phyloP scores from a whole-genome alignment of 495 filamentous ascomycete genomes.

The Lichenothelia convexa region DNA sequence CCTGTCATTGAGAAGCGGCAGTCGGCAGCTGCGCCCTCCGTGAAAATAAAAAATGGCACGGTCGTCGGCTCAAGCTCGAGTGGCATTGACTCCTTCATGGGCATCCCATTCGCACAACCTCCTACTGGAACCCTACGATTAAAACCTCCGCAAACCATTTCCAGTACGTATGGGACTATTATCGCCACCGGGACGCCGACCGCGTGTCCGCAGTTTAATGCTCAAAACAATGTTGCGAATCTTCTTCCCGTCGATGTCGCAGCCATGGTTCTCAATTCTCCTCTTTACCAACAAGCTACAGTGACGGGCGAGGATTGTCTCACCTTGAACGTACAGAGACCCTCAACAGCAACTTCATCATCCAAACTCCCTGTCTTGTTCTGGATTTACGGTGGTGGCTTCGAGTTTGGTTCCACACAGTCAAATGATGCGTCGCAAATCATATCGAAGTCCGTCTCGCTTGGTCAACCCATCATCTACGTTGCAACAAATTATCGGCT shows the following conservation, averaged over 20 bases:
- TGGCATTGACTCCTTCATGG: slow-evolving; percentile 30
- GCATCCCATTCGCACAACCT: slow-evolving; percentile 45
- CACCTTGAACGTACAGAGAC: slow-evolving; percentile 41
- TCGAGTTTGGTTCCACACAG: slow-evolving; percentile 39
- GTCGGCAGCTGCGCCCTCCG: neutral
- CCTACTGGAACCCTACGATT: slow-evolving; percentile 39
- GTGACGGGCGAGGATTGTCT: slow-evolving; percentile 41
- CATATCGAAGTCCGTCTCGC: slow-evolving; percentile 23
- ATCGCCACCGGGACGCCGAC: slow-evolving; percentile 8
- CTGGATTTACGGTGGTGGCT: slow-evolving; percentile 53
- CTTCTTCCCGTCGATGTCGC: slow-evolving; percentile 28
- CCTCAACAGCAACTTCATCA: slow-evolving; percentile 31
- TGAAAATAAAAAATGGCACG: neutral
- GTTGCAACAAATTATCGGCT: slow-evolving; percentile 47
- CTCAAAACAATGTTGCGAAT: slow-evolving; percentile 26
- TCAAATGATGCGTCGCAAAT: slow-evolving; percentile 41
- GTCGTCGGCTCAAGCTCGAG: neutral
- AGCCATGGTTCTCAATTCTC: slow-evolving; percentile 32
- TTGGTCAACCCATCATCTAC: slow-evolving; percentile 25
- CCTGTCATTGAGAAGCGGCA: neutral
- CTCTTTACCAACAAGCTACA: slow-evolving; percentile 32
- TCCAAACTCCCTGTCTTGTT: slow-evolving; percentile 46
- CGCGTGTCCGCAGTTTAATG: slow-evolving; percentile 25
- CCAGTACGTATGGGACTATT: slow-evolving; percentile 18
- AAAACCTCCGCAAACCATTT: slow-evolving; percentile 37